Base-by-base conservation (phyloP, 768 basidiomycete species). In the Mycena pura region DNA sequence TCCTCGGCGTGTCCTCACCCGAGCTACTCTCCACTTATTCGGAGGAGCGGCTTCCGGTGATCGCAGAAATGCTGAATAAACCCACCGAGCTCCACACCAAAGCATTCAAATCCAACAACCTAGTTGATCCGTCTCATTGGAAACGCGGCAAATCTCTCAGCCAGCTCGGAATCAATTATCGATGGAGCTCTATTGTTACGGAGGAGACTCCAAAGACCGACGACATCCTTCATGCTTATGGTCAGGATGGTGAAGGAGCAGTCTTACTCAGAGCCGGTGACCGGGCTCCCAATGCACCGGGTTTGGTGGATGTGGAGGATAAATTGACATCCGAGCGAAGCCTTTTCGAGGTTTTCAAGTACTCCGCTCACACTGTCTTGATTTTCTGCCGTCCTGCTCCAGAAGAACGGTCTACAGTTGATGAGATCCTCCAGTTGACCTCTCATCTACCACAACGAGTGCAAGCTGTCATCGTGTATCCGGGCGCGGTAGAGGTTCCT, bases 271-370 rank as follows among this genome's bases (percentile, higher is more conserved):
- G 70, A 1, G 82, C 80, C 5, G 81, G 82, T 0, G 82, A 83
- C 64, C 72, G 81, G 32, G 80, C 80, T 9, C 80, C 80, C 0
- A 80, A 82, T 57, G 79, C 81, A 3, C 70, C 79, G 0, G 73
- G 60, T 13, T 66, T 81, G 21, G 56, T 73, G 2, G 60, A 55
- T 14, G 43, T 28, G 49, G 9, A 56, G 58, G 27, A 60, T 65
- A 25, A 36, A 44, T 54, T 59, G 14, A 52, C 62, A 8, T 17
- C 56, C 32, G 68, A 66, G 19, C 62, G 54, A 14, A 70, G 71
- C 32, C 68, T 82, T n/a, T 78, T 80, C 67, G 58, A 74, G 15
- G 59, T 78, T 9, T 77, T 80, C 63, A 64, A 53, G 32, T 68
- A 76, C 1, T 56, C 71, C 6, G 66, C 69, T 32, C 82, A 83